Evolutionary conservation across 495 filamentous ascomycete species (phyloP), one percentile per base, ranked within the genome.

Genomic region (Penicillium antarcticum): DNA sequence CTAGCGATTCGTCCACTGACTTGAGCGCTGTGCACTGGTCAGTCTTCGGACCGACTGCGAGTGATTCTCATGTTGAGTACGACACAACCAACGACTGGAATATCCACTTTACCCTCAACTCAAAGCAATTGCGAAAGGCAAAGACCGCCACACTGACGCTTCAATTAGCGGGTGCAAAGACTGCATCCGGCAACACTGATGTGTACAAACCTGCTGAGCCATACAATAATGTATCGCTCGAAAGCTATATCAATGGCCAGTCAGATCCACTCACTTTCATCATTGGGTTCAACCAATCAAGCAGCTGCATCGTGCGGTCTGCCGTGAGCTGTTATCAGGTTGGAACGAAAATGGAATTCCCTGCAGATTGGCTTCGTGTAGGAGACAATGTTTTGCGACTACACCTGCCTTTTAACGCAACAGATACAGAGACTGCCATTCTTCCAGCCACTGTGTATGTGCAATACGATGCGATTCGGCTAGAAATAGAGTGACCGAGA

Each of bases 251-350:
- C 51, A 67, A 70, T 34, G 44, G 52, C 3, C 36, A 62, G 14
- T 3, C 33, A 14, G 47, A 67, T 17, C 64, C 66, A 0, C 19
- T 67, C 32, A 66, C 56, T 1, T 9, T 69, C 21, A 3, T 56
- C 11, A 54, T 69, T 23, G 61, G 65, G 1, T 68, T 63, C 43
- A 62, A 68, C 19, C 66, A 69, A 42, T 68, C 58, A 16, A 77
- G 73, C 19, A 80, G 76, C 23, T 82, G 78, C 38, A 79, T 75
- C 42, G 75, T 81, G 17, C 67, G 79, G 6, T 75, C 71, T n/a
- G 79, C 74, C 2, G 70, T 81, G 0, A 78, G 76, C 33, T 82
- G 79, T 66, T 83, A 85, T 53, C 76, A 81, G 50, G 61, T 82
- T 8, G 68, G 68, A 2, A 69, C 75, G 45, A 78, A 79, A 43